phyloP scores from a whole-genome alignment of 495 filamentous ascomycete species.

The Glarea lozoyensis region DNA sequence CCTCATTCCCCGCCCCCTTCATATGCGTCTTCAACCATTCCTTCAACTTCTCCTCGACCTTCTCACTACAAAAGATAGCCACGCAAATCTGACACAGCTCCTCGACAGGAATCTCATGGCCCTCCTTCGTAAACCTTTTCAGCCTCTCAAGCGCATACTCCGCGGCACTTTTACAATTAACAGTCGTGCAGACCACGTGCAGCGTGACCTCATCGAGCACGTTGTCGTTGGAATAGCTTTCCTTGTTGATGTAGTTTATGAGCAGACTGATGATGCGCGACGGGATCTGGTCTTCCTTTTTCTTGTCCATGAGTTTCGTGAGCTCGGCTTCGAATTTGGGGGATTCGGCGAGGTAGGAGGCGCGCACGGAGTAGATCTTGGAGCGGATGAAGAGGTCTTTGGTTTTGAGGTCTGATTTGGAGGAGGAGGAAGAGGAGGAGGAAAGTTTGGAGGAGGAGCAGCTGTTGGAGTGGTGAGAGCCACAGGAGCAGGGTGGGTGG shows the following conservation, averaged over 20 bases:
- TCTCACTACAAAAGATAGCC: conserved; percentile 7
- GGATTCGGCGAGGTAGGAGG: conserved; percentile 8
- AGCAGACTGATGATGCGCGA: conserved; percentile 12
- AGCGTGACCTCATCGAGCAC: conserved; percentile 13
- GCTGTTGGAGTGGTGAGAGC: neutral
- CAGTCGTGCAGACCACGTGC: conserved; percentile 12
- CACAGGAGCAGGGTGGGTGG: neutral
- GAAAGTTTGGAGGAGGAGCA: neutral
- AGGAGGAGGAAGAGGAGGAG: neutral
- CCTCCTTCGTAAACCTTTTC: conserved; percentile 6
- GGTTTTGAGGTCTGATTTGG: conserved; percentile 8
- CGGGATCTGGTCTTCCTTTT: conserved; percentile 13
- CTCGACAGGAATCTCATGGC: neutral
- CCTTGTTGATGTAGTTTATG: conserved; percentile 16
- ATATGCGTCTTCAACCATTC: conserved; percentile 15
- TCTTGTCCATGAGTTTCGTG: conserved; percentile 16
- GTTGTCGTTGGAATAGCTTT: neutral
- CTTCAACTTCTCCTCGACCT: conserved; percentile 11
- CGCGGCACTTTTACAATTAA: conserved; percentile 8
- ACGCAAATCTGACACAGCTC: conserved; percentile 4
- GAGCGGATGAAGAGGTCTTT: conserved; percentile 16
- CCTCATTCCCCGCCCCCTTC: neutral
- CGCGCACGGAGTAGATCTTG: conserved; percentile 6
- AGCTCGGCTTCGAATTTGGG: conserved; percentile 16
- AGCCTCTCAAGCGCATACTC: conserved; percentile 7